phyloP scores from a whole-genome alignment of 129 eudicot genomes.

The Deinandra increscens region DNA sequence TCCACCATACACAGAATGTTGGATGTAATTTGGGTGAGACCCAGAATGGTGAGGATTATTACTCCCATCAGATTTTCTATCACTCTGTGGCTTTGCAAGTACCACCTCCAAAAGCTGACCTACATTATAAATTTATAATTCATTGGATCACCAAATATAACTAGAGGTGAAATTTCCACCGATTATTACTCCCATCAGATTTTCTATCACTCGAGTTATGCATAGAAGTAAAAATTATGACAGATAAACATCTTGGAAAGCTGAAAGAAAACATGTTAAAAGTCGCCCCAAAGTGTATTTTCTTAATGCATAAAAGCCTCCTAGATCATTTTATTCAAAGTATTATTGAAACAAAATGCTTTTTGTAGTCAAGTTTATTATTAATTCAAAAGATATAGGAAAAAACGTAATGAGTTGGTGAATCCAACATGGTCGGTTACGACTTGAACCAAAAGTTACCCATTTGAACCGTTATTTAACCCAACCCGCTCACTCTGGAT shows the following conservation, averaged over 20 bases:
- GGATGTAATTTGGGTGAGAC: constrained; percentile 62
- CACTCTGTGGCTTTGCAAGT: constrained; percentile 91
- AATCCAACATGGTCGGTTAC: neutral
- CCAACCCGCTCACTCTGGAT: neutral
- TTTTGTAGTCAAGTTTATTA: neutral
- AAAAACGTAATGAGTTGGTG: neutral
- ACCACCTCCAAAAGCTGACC: constrained; percentile 88
- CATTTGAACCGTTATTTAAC: too few species aligned
- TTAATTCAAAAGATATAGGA: neutral
- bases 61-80: constrained; percentile 60
- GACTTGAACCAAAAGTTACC: too few species aligned
- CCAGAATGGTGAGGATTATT: constrained; percentile 50
- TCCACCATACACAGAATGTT: constrained; percentile 66
- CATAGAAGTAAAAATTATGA: neutral
- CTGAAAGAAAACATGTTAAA: neutral
- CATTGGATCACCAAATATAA: neutral
- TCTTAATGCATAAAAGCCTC: neutral
- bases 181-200: too few species aligned
- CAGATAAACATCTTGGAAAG: neutral
- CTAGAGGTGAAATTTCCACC: neutral
- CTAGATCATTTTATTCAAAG: neutral
- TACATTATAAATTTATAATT: constrained; percentile 25
- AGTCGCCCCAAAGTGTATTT: neutral
- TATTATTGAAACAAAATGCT: neutral
- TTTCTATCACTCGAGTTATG: too few species aligned